These are phyloP conservation scores for Monilinia aucupariae DNA, from an alignment of 2,329 filamentous ascomycete species.

Conservation along the genomic window DNA sequence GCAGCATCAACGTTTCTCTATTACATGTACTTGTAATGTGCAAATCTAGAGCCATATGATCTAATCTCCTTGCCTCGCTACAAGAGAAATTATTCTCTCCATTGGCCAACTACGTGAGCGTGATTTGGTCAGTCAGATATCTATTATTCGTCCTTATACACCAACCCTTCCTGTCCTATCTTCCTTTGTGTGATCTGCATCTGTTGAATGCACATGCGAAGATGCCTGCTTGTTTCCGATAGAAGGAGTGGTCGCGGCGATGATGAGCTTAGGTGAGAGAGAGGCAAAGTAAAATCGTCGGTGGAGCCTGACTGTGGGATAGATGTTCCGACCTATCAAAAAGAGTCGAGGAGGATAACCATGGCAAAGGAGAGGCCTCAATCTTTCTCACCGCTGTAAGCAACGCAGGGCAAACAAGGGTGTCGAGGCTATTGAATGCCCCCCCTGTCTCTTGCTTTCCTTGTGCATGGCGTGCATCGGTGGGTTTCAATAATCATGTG, in stretches of 20 bases:
- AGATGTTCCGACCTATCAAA: neutral
- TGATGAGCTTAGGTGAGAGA: conserved; percentile 2
- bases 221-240: neutral
- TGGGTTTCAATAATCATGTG: neutral
- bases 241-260: neutral
- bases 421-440: conserved; percentile 11
- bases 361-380: conserved; percentile 11
- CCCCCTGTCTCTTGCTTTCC: neutral
- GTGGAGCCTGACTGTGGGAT: neutral
- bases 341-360: neutral
- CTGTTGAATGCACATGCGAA: neutral
- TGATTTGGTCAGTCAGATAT: neutral
- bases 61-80: too few relatives aligned
- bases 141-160: neutral
- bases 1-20: neutral
- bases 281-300: neutral
- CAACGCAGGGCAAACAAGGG: conserved; percentile 11
- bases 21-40: neutral
- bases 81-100: neutral
- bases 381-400: conserved; percentile 16
- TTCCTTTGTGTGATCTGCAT: neutral
- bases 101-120: neutral
- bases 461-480: neutral
- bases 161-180: neutral
- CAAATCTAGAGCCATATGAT: neutral